A percentile compares a stretch with the other conserved stretches of the same genome.
phyloP scores from a whole-genome alignment of 768 basidiomycete species.

The Amanita rimosa region DNA sequence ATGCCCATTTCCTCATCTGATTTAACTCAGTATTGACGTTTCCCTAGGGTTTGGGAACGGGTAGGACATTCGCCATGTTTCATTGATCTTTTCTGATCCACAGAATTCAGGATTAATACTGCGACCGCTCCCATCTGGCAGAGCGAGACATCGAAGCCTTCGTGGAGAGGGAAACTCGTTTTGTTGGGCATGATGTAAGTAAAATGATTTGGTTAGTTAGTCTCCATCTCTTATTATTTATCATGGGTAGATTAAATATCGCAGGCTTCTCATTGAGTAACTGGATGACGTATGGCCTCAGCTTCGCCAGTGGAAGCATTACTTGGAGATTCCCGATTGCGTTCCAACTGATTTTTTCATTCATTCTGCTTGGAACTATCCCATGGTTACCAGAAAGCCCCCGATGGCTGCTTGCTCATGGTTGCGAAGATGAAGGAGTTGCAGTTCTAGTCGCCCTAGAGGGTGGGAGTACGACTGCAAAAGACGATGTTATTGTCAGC shows the following conservation, averaged over 20 bases:
- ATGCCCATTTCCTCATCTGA: background rate
- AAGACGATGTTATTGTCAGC: constrained; percentile 25
- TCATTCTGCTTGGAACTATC: constrained; percentile 30
- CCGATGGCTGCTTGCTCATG: constrained; percentile 38
- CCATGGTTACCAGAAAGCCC: constrained; percentile 41
- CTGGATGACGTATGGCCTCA: constrained; percentile 45
- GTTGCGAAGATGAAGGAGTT: constrained; percentile 28
- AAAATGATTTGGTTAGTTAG: background rate
- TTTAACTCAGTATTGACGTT: background rate
- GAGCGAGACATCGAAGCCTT: constrained; percentile 38
- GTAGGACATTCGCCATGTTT: constrained; percentile 11
- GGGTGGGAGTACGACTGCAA: constrained; percentile 21
- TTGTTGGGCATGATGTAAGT: constrained; percentile 38
- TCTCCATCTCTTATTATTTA: background rate
- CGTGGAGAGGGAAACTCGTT: constrained; percentile 36
- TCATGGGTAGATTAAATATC: constrained; percentile 30
- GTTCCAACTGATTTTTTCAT: constrained; percentile 36
- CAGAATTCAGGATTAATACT: constrained; percentile 26
- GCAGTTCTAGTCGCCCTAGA: constrained; percentile 31
- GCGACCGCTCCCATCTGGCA: constrained; percentile 42
- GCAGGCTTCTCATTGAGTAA: constrained; percentile 40
- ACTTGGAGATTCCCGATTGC: constrained; percentile 41
- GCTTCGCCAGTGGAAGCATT: constrained; percentile 29
- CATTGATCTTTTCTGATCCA: background rate
- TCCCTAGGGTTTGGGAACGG: constrained; percentile 32